A percentile compares a stretch with the other conserved stretches of the same genome.
phyloP scores from a whole-genome alignment of 352 stramenopile genomes.

The Globisporangium abappressorium region DNA sequence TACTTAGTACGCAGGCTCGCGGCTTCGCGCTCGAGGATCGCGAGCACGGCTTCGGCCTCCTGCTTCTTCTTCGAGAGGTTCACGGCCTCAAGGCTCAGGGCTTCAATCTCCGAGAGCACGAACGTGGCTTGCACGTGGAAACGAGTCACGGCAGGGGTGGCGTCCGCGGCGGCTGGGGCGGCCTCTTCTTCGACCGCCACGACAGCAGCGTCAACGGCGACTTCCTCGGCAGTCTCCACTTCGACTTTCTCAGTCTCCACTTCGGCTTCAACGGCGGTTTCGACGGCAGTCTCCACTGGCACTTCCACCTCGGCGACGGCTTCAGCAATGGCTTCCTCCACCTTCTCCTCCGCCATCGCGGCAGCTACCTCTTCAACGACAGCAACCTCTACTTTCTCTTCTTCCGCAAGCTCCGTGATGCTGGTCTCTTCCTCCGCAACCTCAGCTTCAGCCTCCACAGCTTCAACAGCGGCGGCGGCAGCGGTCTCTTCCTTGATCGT shows the following conservation, averaged over 20 bases:
- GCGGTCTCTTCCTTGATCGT: conserved; percentile 38
- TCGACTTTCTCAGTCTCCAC: conserved; percentile 17
- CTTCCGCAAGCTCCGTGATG: conserved; percentile 15
- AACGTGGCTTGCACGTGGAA: conserved; percentile 77
- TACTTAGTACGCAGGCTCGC: conserved; percentile 77
- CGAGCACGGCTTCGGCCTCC: conserved; percentile 62
- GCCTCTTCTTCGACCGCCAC: conserved; percentile 16
- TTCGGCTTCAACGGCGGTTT: conserved; percentile 11
- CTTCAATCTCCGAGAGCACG: conserved; percentile 70
- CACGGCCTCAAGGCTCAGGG: conserved; percentile 69
- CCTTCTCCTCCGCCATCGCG: not conserved
- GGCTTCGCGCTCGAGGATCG: conserved; percentile 69
- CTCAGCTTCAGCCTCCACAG: conserved; percentile 15
- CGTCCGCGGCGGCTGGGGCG: conserved; percentile 3
- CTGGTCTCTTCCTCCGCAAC: conserved; percentile 18
- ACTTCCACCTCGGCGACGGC: conserved; percentile 12
- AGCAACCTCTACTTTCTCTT: conserved; percentile 19
- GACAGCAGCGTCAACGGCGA: conserved; percentile 3
- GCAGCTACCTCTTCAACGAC: conserved; percentile 8
- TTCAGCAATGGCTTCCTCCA: conserved; percentile 8
- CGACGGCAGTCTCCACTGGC: conserved; percentile 1
- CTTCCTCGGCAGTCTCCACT: conserved; percentile 9
- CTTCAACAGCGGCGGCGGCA: conserved; percentile 2
- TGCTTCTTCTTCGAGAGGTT: conserved; percentile 79
- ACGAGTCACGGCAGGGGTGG: conserved; percentile 29